Percentiles rank a stretch among this genome's conserved stretches.
phyloP scores from a whole-genome alignment of 805 yeast species.

The Candida maesae region DNA sequence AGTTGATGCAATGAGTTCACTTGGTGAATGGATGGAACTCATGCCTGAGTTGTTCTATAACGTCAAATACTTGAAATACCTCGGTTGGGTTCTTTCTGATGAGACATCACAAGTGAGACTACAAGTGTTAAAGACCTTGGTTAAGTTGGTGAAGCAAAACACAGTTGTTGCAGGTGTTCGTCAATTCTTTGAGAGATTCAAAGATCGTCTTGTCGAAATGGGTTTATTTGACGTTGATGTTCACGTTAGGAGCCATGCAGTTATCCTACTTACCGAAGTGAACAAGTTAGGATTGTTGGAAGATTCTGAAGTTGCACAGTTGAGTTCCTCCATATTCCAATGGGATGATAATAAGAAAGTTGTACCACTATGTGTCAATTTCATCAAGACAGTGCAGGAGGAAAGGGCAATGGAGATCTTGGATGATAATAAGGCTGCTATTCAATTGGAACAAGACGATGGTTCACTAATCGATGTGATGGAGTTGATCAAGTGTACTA shows the following conservation, averaged over 20 bases:
- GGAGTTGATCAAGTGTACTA: constrained; percentile 28
- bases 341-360: constrained; percentile 28
- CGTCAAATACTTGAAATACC: constrained; percentile 65
- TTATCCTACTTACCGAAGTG: constrained; percentile 51
- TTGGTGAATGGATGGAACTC: constrained; percentile 69
- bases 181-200: constrained; percentile 75
- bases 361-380: constrained; percentile 49
- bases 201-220: constrained; percentile 61
- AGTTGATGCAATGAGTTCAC: constrained; percentile 56
- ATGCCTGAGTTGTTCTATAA: constrained; percentile 71
- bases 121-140: constrained; percentile 57
- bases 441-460: constrained; percentile 25
- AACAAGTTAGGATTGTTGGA: constrained; percentile 60
- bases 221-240: constrained; percentile 52
- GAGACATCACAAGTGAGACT: constrained; percentile 53
- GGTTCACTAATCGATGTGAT: constrained; percentile 29
- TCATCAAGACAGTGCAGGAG: constrained; percentile 42
- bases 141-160: constrained; percentile 43
- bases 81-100: constrained; percentile 87
- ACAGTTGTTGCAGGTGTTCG: constrained; percentile 59
- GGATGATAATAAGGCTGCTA: constrained; percentile 32
- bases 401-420: constrained; percentile 36
- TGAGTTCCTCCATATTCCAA: constrained; percentile 42
- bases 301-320: constrained; percentile 46
- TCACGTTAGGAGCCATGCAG: constrained; percentile 49